These are phyloP conservation scores for Wolfiporia cocos DNA, from an alignment of 1,284 basidiomycete species.

Conservation along the genomic window DNA sequence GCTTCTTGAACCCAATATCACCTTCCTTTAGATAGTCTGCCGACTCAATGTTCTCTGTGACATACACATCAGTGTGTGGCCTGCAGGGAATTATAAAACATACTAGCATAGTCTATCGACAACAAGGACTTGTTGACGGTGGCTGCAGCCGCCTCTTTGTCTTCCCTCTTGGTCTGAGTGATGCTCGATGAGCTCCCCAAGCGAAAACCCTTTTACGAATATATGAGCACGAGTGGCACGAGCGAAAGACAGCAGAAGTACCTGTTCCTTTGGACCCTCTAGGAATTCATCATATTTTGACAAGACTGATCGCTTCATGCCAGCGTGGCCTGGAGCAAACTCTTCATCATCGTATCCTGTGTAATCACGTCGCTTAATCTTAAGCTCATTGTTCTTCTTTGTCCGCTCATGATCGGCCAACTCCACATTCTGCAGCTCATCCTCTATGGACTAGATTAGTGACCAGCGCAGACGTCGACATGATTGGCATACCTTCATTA, in stretches of 20 bases:
- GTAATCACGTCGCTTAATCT: conserved; percentile 87
- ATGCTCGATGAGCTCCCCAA: conserved; percentile 53
- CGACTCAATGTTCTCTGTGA: conserved; percentile 80
- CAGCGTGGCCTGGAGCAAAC: conserved; percentile 67
- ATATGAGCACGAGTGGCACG: no score
- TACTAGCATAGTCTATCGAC: conserved; percentile 89
- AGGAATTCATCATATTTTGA: conserved; percentile 94
- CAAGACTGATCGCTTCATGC: conserved; percentile 79
- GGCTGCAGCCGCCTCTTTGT: conserved; percentile 52
- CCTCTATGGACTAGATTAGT: conserved; percentile 54
- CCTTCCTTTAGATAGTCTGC: conserved; percentile 90
- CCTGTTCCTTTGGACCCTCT: conserved; percentile 61
- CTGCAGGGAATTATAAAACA: conserved; percentile 26
- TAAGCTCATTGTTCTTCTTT: conserved; percentile 77
- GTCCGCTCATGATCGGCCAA: conserved; percentile 82
- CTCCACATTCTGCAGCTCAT: conserved; percentile 93
- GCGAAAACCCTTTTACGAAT: conserved; percentile 69
- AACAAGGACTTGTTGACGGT: conserved; percentile 77
- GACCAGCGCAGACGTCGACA: background rate
- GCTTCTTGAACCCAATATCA: conserved; percentile 91
- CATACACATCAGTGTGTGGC: conserved; percentile 6
- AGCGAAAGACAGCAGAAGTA: conserved; percentile 30
- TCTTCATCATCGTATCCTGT: conserved; percentile 98
- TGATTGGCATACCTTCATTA: conserved; percentile 63
- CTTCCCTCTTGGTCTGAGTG: conserved; percentile 32